Percentiles rank a stretch among this genome's conserved stretches.
phyloP scores from a whole-genome alignment of 1,139 yeast genomes.

The Oligophagozyma castellii region DNA sequence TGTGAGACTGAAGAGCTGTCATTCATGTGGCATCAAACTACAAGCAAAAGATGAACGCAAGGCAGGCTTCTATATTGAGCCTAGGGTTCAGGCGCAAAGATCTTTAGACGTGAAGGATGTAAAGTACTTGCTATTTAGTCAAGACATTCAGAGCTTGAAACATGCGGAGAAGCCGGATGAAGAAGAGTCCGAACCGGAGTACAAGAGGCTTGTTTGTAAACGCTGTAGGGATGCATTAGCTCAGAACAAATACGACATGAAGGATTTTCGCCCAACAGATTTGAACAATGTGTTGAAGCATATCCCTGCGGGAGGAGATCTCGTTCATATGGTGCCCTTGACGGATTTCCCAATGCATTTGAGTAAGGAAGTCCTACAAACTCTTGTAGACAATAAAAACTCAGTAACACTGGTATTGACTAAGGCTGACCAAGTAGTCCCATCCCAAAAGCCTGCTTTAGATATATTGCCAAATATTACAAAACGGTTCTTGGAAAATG shows the following conservation, averaged over 20 bases:
- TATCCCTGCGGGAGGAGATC: constrained; percentile 36
- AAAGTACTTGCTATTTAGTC: constrained; percentile 21
- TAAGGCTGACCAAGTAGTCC: constrained; percentile 18
- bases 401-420: constrained; percentile 11
- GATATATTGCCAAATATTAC: constrained; percentile 13
- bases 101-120: constrained; percentile 18
- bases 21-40: constrained; percentile 40
- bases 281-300: constrained; percentile 27
- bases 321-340: constrained; percentile 51
- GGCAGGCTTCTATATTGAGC: constrained; percentile 32
- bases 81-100: constrained; percentile 8
- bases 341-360: constrained; percentile 58
- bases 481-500: constrained; percentile 21
- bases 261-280: constrained; percentile 29
- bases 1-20: constrained; percentile 14
- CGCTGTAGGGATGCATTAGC: constrained; percentile 43
- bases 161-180: constrained; percentile 8
- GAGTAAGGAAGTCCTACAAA: constrained; percentile 27
- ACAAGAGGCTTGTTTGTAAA: constrained; percentile 27
- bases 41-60: constrained; percentile 28
- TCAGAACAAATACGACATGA: constrained; percentile 27
- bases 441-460: constrained; percentile 9
- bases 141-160: constrained; percentile 16
- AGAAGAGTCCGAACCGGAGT: constrained; percentile 8
- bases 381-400: constrained; percentile 3